phyloP scores from a whole-genome alignment of 1,284 basidiomycete genomes.

The Ceratobasidium sp. region DNA sequence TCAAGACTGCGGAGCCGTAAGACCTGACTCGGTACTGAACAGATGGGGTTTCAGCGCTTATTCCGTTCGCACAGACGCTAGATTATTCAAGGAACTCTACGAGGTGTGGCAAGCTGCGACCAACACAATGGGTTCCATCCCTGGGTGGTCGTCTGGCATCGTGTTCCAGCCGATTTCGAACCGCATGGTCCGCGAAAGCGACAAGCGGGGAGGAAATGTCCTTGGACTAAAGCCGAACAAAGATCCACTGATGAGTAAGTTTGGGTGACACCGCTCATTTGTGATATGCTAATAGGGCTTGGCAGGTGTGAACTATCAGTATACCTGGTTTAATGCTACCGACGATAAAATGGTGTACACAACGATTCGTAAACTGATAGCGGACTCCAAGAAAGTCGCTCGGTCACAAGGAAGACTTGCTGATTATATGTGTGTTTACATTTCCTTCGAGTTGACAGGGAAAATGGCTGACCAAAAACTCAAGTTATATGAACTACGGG shows the following conservation, averaged over 20 bases:
- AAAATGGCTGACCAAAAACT: no score
- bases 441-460: no score
- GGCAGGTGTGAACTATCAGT: background rate
- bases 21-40: background rate
- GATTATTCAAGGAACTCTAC: background rate
- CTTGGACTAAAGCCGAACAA: background rate
- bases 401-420: background rate
- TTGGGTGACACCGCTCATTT: background rate
- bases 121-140: background rate
- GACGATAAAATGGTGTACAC: background rate
- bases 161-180: conserved; percentile 17
- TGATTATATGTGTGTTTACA: background rate
- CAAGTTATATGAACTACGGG: conserved; percentile 11
- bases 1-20: background rate
- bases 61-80: conserved; percentile 6
- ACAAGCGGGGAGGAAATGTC: conserved; percentile 8
- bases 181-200: conserved; percentile 16
- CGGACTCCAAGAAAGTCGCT: background rate
- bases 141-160: conserved; percentile 5
- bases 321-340: background rate
- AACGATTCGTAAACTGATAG: background rate
- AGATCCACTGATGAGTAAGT: conserved; percentile 10
- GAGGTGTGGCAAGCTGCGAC: background rate
- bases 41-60: conserved; percentile 8
- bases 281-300: background rate